Base-by-base conservation (phyloP, 108 stramenopile genomes). In the Conticribra weissflogii region DNA sequence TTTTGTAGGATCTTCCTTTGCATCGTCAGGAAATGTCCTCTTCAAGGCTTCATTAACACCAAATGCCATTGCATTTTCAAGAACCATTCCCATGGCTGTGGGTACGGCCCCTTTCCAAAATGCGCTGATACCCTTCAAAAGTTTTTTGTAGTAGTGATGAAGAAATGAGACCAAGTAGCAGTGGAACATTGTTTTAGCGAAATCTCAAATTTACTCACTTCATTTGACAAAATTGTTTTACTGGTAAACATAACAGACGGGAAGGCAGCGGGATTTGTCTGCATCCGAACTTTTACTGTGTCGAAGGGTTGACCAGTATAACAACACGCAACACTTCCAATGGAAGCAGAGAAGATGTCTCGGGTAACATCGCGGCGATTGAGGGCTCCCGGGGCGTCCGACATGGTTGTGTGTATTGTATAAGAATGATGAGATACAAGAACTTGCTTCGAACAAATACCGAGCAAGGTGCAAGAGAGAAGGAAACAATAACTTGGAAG, bases 1-100 rank as follows among this genome's bases (percentile, higher is more conserved):
- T 48, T 72, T 75, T n/a, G 81, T 73, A 19, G 70, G 56, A 61
- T 75, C 53, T 15, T 60, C 28, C 29, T 67, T 67, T 8, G 63
- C 75, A 24, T 78, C 74, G 73, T 87, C 84, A 8, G 92, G 86
- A 83, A 93, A 96, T 0, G 91, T 82, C 53, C 95, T 78, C 63
- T 96, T 96, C 56, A 96, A 66, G 7, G 90, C 90, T 60, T 90
- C 95, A 63, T 96, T 93, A 30, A 96, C 87, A 21, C 91, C 92
- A 81, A 96, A 96, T 41, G 95, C 95, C 92, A 96, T 89, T 41
- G 85, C 89, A 75, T 93, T 96, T 72, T 96, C 95, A 18, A 81
- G 62, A 3, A 89, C 78, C 95, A 96, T 96, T 7, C 95, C 95
- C 61, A 88, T 67, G 0, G 89, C 85, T 2, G 95, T 96, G 4